Base-by-base conservation (phyloP, 768 basidiomycete genomes). In the Mycena galericulata region DNA sequence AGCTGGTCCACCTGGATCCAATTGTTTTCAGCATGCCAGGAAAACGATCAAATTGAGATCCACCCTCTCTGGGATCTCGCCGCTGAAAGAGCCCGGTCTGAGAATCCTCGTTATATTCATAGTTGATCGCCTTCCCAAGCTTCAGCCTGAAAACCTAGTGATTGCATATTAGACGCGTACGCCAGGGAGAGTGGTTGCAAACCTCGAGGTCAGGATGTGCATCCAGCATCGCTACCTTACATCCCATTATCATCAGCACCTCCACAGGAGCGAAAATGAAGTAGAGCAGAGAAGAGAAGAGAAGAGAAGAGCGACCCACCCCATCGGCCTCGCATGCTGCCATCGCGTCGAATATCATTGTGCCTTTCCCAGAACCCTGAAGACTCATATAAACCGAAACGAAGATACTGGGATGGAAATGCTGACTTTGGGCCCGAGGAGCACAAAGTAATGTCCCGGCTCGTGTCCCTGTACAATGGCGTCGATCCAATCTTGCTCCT, bases 201-300 rank as follows among this genome's bases (percentile, higher is more conserved):
- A 96, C 92, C 77, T 95, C 93, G 20, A 96, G 83, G 79, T 95
- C 93, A 22, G 92, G 92, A 78, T 95, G 94, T 17, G 92, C 94
- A 75, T 94, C 93, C 74, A 90, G 91, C 81, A 94, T 86, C 11
- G 91, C 88, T 29, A 92, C 87, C n/a, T n/a, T n/a, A n/a, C n/a
- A n/a, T n/a, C n/a, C n/a, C n/a, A n/a, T n/a, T n/a, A n/a, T n/a
- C n/a, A n/a, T n/a, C n/a, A n/a, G n/a, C n/a, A n/a, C n/a, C n/a
- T n/a, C n/a, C n/a, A n/a, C n/a, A n/a, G n/a, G n/a, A n/a, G n/a
- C n/a, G n/a, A n/a, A n/a, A n/a, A n/a, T n/a, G n/a, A n/a, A n/a
- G n/a, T n/a, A n/a, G n/a, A n/a, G n/a, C n/a, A n/a, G n/a, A n/a
- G n/a, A n/a, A n/a, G n/a, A n/a, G n/a, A n/a, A n/a, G n/a, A n/a